Base-by-base conservation (phyloP, 495 filamentous ascomycete genomes). In the Acidiella bohemica region DNA sequence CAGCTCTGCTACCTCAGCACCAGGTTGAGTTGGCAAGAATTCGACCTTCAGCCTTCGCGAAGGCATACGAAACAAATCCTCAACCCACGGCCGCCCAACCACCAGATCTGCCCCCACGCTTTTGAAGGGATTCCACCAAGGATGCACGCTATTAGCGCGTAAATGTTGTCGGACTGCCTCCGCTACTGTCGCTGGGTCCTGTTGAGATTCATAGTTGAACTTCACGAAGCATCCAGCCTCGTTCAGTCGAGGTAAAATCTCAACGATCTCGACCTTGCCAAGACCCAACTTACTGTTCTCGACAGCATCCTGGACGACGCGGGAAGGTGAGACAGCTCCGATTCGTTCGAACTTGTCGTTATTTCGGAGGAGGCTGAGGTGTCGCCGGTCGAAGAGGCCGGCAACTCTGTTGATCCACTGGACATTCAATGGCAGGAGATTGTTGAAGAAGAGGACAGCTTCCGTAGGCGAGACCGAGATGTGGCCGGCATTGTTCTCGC, bases 201-300 rank as follows among this genome's bases (percentile, higher is more conserved):
- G 56, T 2, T 62, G 66, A 8, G 60, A 50, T 13, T 71, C 64
- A 49, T 83, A 68, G 5, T 67, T 67, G 59, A 92, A 90, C 56
- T 93, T 95, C 51, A 95, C 75, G 59, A 90, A 96, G 6, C 84
- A 84, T 7, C 92, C 90, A 17, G 88, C 92, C 56, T 97, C 90
- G 50, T 88, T 86, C 21, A 87, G 64, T 14, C 84, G 72, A 2
- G 86, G 82, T 31, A 93, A 51, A 25, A 93, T 75, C 44, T 92
- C 74, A 8, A 51, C 34, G 8, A 51, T 17, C 28, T 74, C 81
- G 46, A 94, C 71, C 28, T 77, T 68, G 19, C 90, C 60, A n/a
- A 74, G 62, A 10, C 78, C 42, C 48, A 35, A 25, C 31, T 41
- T 50, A 41, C 23, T 53, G 30, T 30, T 30, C 25, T 42, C 40